Percentiles rank a stretch among this genome's conserved stretches.
phyloP scores from a whole-genome alignment of 352 stramenopile genomes.

The Phytophthora crassamura region DNA sequence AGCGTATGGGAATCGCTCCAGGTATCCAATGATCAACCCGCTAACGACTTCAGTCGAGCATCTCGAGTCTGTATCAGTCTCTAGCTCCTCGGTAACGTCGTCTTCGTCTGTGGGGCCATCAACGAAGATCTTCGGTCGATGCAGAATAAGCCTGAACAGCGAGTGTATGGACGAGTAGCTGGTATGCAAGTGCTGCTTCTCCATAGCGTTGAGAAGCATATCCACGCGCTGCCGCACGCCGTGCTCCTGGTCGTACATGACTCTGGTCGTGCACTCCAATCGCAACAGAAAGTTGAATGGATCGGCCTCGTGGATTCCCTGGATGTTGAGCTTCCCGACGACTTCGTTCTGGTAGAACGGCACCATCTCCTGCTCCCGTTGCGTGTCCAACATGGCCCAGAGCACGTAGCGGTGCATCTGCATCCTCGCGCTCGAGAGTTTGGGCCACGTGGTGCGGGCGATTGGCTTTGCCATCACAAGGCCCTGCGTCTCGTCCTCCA shows the following conservation, averaged over 20 bases:
- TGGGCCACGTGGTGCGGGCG: constrained; percentile 46
- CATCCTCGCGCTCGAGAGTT: constrained; percentile 48
- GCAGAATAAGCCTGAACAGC: constrained; percentile 70
- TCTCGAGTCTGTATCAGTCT: not conserved
- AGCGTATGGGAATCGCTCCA: constrained; percentile 52
- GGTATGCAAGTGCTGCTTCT: constrained; percentile 42
- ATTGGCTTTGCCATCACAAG: constrained; percentile 28
- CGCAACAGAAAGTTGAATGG: constrained; percentile 71
- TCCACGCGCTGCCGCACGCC: constrained; percentile 48
- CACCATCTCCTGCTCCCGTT: constrained; percentile 38
- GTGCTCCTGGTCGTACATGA: constrained; percentile 41
- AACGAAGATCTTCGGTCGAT: constrained; percentile 55
- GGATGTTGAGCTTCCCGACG: constrained; percentile 46
- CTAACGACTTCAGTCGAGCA: constrained; percentile 28
- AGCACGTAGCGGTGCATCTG: constrained; percentile 73
- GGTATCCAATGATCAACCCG: constrained; percentile 51
- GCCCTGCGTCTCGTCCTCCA: constrained; percentile 37
- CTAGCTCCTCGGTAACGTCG: not conserved
- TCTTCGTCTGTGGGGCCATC: not conserved
- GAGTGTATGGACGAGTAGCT: constrained; percentile 72
- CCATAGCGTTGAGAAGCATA: constrained; percentile 52
- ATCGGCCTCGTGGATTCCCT: constrained; percentile 62
- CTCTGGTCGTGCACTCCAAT: constrained; percentile 62
- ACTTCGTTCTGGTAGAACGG: constrained; percentile 57
- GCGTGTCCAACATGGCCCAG: constrained; percentile 61